These are phyloP conservation scores for Aspergillus leporis DNA, from an alignment of 495 filamentous ascomycete genomes.

Conservation along the genomic window DNA sequence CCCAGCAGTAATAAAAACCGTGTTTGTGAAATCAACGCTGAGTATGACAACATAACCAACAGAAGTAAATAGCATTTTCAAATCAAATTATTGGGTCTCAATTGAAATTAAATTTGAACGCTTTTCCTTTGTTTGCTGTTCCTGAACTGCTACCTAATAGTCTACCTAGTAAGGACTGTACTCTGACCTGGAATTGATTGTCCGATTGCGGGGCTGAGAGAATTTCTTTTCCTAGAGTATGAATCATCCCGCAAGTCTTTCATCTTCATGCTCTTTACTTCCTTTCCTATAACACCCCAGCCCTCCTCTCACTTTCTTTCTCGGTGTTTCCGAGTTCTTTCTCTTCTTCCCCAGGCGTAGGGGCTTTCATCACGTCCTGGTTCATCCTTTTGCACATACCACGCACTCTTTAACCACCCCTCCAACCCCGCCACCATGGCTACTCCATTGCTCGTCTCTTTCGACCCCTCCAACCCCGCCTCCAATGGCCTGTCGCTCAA, in stretches of 20 bases:
- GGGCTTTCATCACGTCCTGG: not conserved
- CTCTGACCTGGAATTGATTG: not conserved
- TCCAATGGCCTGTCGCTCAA: conserved; percentile 59
- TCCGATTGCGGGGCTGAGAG: conserved; percentile 1
- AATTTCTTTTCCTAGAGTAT: conserved; percentile 4
- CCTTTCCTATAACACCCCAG: too few species aligned
- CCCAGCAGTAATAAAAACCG: too few species aligned
- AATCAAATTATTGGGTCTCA: too few species aligned
- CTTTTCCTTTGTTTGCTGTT: not conserved
- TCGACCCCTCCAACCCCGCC: conserved; percentile 47
- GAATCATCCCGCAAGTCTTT: conserved; percentile 8
- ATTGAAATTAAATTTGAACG: too few species aligned
- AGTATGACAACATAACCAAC: too few species aligned
- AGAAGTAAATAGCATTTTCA: too few species aligned
- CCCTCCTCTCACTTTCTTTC: not conserved
- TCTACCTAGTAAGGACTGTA: too few species aligned
- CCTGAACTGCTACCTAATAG: not conserved
- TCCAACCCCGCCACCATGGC: conserved; percentile 39
- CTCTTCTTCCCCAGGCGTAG: not conserved
- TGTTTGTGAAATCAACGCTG: too few species aligned
- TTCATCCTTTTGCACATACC: not conserved
- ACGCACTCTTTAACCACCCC: not conserved
- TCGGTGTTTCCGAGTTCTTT: not conserved
- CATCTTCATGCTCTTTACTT: not conserved
- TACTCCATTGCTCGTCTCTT: conserved; percentile 49